Percentiles rank a stretch among this genome's conserved stretches.
phyloP scores from a whole-genome alignment of 164 flowering plant species.

The Sedum album region DNA sequence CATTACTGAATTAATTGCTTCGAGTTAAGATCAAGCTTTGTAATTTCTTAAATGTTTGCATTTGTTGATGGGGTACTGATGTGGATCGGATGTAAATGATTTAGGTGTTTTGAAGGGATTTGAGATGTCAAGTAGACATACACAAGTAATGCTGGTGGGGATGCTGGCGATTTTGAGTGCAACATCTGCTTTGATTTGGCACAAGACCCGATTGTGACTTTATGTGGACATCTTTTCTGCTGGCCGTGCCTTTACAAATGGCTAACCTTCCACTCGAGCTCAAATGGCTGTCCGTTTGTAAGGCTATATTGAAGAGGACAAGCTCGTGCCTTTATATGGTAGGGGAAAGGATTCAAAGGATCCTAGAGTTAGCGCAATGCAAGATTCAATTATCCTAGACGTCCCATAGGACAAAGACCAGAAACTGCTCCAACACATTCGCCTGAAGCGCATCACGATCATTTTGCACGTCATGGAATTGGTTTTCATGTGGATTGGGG shows the following conservation, averaged over 20 bases:
- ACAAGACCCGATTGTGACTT: slow-evolving; percentile 56
- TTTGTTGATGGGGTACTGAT: too few species aligned
- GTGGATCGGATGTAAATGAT: neutral
- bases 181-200: slow-evolving; percentile 40
- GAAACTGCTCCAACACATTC: slow-evolving; percentile 34
- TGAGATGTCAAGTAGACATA: slow-evolving; percentile 6
- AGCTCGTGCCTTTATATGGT: slow-evolving; percentile 60
- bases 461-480: slow-evolving; percentile 21
- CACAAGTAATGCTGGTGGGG: slow-evolving; percentile 17
- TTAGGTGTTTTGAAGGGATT: neutral
- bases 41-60: too few species aligned
- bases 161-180: slow-evolving; percentile 5
- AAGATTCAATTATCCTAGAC: slow-evolving; percentile 42
- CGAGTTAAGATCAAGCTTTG: too few species aligned
- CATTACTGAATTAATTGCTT: too few species aligned
- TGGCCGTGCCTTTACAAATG: slow-evolving; percentile 70
- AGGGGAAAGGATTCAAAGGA: slow-evolving; percentile 47
- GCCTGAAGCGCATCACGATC: slow-evolving; percentile 28
- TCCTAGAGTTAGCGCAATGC: slow-evolving; percentile 46
- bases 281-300: slow-evolving; percentile 63
- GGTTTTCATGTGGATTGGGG: slow-evolving; percentile 19
- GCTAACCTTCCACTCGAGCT: slow-evolving; percentile 45
- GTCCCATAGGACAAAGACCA: slow-evolving; percentile 67
- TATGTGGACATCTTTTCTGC: slow-evolving; percentile 63
- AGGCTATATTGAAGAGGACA: slow-evolving; percentile 54